Base-by-base conservation (phyloP, 2,329 filamentous ascomycete genomes). In the Cladosporium sp. region DNA sequence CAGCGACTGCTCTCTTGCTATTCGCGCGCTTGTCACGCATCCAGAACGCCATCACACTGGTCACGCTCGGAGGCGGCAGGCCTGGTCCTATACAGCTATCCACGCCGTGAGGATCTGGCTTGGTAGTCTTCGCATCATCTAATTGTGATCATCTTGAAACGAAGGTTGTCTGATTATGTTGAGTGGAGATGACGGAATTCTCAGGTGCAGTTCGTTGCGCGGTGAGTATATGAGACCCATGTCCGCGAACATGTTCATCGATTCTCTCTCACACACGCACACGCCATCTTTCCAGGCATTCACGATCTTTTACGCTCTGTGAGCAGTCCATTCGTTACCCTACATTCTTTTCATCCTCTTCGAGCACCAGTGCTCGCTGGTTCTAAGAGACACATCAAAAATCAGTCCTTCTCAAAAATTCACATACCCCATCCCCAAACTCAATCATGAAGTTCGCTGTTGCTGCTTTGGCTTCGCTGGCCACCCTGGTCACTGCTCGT, bases 401-500 rank as follows among this genome's bases (percentile, higher is more conserved):
- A 57, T 23, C 58, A 64, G 13, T 46, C 36, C 61, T 57, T 51
- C 51, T 34, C 66, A 60, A 51, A 51, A 30, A 53, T 65, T 54
- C 34, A 36, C 67, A 62, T 65, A 51, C 36, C 62, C 58, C 46
- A 28, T 58, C 49, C 25, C 58, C 58, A 60, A 59, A 67, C 56
- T 51, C 65, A 69, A 75, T 53, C 46, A 75, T 76, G 74, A 75
- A 74, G 71, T 70, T 69, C 67, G 75, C 79, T 66, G 69, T 82
- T 68, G 78, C 79, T 68, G 68, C 82, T 53, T 39, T 62, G 64
- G 79, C 81, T 69, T 77, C 78, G 72, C 73, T 85, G 53, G 69
- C 79, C 68, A 78, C 80, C 66, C 75, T 79, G 68, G 83, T 81
- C 70, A 76, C 80, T 60, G 84, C 78, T 70, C 84, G 86, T 75